phyloP scores from a whole-genome alignment of 2,329 filamentous ascomycete genomes.

The Aspergillus hortae region DNA sequence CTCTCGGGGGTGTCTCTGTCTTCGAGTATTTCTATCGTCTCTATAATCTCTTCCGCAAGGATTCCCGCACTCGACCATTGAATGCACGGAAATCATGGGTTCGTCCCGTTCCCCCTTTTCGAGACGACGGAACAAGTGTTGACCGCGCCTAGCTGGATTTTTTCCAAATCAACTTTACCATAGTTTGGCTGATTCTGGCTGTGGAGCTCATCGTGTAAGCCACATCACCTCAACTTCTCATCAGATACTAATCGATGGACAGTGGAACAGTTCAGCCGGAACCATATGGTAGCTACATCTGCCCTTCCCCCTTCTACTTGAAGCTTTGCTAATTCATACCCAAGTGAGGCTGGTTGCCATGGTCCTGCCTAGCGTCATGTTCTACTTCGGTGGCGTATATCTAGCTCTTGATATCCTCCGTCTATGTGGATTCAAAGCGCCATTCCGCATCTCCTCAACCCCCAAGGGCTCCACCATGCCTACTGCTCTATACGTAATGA shows the following conservation, averaged over 20 bases:
- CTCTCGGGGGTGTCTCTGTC: slow-evolving; percentile 40
- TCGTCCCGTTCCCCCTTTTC: slow-evolving; percentile 2
- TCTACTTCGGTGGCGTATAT: slow-evolving; percentile 43
- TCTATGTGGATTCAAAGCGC: slow-evolving; percentile 45
- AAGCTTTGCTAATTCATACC: slow-evolving; percentile 1
- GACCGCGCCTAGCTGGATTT: slow-evolving; percentile 36
- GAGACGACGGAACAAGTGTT: slow-evolving; percentile 5
- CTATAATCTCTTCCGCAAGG: slow-evolving; percentile 35
- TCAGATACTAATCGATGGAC: slow-evolving; percentile 12
- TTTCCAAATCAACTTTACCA: slow-evolving; percentile 46
- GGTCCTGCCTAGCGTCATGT: slow-evolving; percentile 45
- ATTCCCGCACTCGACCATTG: slow-evolving; percentile 36
- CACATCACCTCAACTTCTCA: not conserved
- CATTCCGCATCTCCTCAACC: slow-evolving; percentile 62
- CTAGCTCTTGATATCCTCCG: slow-evolving; percentile 42
- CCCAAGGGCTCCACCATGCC: slow-evolving; percentile 56
- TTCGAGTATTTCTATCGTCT: slow-evolving; percentile 44
- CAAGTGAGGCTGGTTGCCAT: slow-evolving; percentile 43
- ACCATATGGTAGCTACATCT: slow-evolving; percentile 34
- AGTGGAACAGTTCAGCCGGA: slow-evolving; percentile 41
- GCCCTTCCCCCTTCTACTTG: not conserved
- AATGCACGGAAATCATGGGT: slow-evolving; percentile 44
- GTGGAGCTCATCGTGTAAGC: slow-evolving; percentile 42
- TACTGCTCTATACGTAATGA: slow-evolving; percentile 61
- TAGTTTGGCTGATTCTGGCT: slow-evolving; percentile 42